phyloP scores from a whole-genome alignment of 1,139 yeast genomes.

The Groenewaldozyma auringiensis region DNA sequence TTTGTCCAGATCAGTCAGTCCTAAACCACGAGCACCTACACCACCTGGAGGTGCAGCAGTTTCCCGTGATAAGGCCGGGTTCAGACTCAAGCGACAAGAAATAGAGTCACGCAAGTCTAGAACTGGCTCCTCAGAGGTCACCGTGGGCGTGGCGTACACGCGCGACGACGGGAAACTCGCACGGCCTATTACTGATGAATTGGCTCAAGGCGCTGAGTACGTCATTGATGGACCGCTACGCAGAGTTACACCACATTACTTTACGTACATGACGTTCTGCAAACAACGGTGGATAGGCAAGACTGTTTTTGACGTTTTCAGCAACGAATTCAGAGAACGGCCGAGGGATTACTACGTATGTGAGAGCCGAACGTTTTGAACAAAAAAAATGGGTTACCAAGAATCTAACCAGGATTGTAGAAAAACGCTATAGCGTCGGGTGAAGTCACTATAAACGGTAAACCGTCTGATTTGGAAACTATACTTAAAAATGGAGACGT shows the following conservation, averaged over 20 bases:
- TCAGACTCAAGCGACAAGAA: slow-evolving; percentile 20
- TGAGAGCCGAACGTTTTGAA: background rate
- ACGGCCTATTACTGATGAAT: slow-evolving; percentile 26
- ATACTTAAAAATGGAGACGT: slow-evolving; percentile 76
- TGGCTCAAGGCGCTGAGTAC: slow-evolving; percentile 33
- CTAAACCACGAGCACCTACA: background rate
- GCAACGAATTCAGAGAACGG: slow-evolving; percentile 77
- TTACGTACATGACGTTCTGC: slow-evolving; percentile 84
- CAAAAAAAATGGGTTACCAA: slow-evolving; percentile 1
- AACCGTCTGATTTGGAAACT: slow-evolving; percentile 56
- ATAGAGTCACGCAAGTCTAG: slow-evolving; percentile 4
- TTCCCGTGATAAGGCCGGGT: slow-evolving; percentile 22
- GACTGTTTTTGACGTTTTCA: slow-evolving; percentile 68
- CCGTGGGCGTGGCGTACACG: slow-evolving; percentile 5
- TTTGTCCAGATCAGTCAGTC: too few relatives aligned
- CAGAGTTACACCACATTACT: slow-evolving; percentile 75
- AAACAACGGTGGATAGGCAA: slow-evolving; percentile 87
- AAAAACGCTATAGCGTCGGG: slow-evolving; percentile 56
- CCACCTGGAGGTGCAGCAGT: slow-evolving; percentile 4
- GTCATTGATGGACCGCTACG: slow-evolving; percentile 42
- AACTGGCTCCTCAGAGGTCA: background rate
- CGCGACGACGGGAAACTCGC: background rate
- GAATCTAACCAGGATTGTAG: background rate
- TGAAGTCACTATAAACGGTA: slow-evolving; percentile 61
- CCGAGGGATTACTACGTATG: slow-evolving; percentile 54